phyloP scores from a whole-genome alignment of 805 yeast genomes.

The Metschnikowia anglica region DNA sequence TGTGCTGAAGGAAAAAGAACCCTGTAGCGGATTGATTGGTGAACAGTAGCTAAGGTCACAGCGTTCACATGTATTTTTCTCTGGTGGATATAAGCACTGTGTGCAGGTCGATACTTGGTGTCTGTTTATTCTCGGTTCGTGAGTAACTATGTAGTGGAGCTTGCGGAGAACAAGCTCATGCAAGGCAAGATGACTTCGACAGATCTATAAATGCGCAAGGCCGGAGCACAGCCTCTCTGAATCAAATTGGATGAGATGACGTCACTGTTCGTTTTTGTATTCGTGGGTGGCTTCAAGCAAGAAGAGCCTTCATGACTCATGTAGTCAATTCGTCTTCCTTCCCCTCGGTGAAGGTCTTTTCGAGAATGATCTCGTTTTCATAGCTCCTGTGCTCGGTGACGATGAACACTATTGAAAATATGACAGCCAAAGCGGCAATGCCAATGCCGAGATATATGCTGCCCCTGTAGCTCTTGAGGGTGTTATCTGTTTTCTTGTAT shows the following conservation, averaged over 20 bases:
- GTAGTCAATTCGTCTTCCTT: neutral
- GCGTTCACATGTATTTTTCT: slow-evolving; percentile 6
- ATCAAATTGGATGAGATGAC: too few relatives aligned
- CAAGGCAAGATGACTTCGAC: too few relatives aligned
- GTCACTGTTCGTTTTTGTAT: neutral
- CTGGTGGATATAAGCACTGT: slow-evolving; percentile 1
- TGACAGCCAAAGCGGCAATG: slow-evolving; percentile 49
- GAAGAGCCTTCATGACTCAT: neutral
- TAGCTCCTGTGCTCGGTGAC: slow-evolving; percentile 12
- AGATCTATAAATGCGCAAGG: too few relatives aligned
- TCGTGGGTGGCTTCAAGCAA: neutral
- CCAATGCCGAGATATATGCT: slow-evolving; percentile 65
- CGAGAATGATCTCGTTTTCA: neutral
- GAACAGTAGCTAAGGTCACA: neutral
- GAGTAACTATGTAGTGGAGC: too few relatives aligned
- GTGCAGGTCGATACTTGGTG: slow-evolving; percentile 6
- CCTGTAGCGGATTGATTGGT: slow-evolving; percentile 5
- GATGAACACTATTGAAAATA: slow-evolving; percentile 26
- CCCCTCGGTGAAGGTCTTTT: neutral
- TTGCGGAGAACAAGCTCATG: neutral
- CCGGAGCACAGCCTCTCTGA: too few relatives aligned
- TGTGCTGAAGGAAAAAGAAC: neutral
- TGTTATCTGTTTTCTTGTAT: slow-evolving; percentile 9
- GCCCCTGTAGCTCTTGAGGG: slow-evolving; percentile 50
- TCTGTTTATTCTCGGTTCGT: too few relatives aligned